Evolutionary conservation across 202 grass and related monocot species (phyloP).

Genomic region (Zoysia matrella): DNA sequence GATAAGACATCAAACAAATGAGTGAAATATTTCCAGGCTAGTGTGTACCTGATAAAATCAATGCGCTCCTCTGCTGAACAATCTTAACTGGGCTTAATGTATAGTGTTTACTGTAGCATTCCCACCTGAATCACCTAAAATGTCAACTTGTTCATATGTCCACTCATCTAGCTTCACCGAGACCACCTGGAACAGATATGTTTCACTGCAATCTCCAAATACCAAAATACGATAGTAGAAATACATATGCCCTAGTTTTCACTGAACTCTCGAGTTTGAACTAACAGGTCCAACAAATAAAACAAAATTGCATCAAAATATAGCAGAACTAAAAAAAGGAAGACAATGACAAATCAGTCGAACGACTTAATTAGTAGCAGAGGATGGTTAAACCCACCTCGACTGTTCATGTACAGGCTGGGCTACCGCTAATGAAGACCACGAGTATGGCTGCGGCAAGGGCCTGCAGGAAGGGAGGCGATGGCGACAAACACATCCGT

Average conservation of each 20-base stretch:
- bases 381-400: too few relatives aligned
- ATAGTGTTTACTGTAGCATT: slow-evolving; percentile 77
- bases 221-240: too few relatives aligned
- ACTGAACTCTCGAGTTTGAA: not conserved
- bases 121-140: slow-evolving; percentile 69
- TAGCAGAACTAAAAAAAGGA: slow-evolving; percentile 25
- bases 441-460: too few relatives aligned
- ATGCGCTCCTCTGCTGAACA: slow-evolving; percentile 71
- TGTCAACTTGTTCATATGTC: slow-evolving; percentile 88
- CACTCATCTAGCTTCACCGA: slow-evolving; percentile 96
- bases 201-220: not conserved
- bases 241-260: too few relatives aligned
- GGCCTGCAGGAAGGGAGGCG: too few relatives aligned
- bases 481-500: too few relatives aligned
- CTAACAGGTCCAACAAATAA: not conserved
- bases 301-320: not conserved
- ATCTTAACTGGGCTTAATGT: slow-evolving; percentile 74
- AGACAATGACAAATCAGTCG: slow-evolving; percentile 1
- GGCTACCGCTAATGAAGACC: too few relatives aligned
- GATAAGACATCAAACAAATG: not conserved
- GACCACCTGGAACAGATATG: slow-evolving; percentile 61
- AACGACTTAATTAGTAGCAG: not conserved
- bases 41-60: slow-evolving; percentile 81
- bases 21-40: not conserved
- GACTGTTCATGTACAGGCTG: too few relatives aligned